These are phyloP conservation scores for Pichia sp. DNA, from an alignment of 1,139 yeast genomes.

Conservation along the genomic window DNA sequence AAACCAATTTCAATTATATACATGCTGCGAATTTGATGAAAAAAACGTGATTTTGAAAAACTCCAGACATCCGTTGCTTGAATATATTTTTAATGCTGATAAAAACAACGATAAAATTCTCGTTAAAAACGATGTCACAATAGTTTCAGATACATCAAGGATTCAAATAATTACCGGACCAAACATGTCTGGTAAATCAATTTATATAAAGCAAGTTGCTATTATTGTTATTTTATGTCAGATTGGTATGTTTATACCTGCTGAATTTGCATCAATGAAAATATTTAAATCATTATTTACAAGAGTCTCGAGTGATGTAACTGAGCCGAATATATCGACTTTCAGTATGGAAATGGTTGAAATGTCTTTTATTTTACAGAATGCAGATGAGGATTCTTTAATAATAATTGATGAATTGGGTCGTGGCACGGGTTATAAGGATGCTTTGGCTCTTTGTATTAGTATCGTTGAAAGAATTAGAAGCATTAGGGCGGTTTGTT, in stretches of 20 bases:
- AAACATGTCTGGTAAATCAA: constrained; percentile 52
- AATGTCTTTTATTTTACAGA: constrained; percentile 37
- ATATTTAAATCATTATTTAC: constrained; percentile 39
- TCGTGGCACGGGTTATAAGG: constrained; percentile 39
- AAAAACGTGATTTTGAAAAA: constrained; percentile 28
- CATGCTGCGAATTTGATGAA: constrained; percentile 30
- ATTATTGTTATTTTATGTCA: constrained; percentile 43
- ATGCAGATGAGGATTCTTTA: constrained; percentile 32
- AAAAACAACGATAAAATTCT: constrained; percentile 16
- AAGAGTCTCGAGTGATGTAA: constrained; percentile 39
- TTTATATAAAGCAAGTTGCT: constrained; percentile 43
- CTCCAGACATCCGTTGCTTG: no score
- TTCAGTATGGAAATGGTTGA: constrained; percentile 47
- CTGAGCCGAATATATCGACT: constrained; percentile 39
- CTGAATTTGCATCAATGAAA: constrained; percentile 37
- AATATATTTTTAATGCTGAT: constrained; percentile 35
- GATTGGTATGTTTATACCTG: constrained; percentile 47
- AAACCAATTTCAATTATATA: no score
- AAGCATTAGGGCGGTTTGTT: constrained; percentile 27
- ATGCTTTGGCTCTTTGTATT: constrained; percentile 37
- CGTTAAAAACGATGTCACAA: constrained; percentile 36
- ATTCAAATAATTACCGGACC: constrained; percentile 42
- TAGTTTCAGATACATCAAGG: constrained; percentile 32
- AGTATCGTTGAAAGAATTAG: constrained; percentile 34
- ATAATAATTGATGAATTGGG: constrained; percentile 48